Percentiles rank a stretch among this genome's conserved stretches.
Conservation (phyloP, 768 basidiomycete genomes). For the Lactarius indigo region DNA sequence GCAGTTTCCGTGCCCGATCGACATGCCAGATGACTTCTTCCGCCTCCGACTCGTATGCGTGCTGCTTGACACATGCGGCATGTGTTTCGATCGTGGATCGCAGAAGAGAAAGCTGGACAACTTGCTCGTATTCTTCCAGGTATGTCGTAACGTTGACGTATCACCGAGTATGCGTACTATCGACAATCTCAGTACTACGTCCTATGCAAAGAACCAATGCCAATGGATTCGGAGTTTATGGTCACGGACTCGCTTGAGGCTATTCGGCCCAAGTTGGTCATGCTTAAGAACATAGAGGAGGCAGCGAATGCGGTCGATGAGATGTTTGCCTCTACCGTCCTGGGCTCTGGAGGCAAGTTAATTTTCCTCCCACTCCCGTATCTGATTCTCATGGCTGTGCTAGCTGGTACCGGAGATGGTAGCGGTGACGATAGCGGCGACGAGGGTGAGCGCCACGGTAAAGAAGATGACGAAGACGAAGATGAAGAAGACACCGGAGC, state of each 20-base stretch:
- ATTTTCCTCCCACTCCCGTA: not conserved
- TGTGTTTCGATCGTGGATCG: constrained; percentile 94
- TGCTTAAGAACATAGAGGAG: constrained; percentile 75
- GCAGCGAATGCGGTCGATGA: constrained; percentile 88
- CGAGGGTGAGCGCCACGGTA: constrained; percentile 40
- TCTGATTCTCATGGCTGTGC: constrained; percentile 23
- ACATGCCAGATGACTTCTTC: constrained; percentile 97
- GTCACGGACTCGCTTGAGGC: constrained; percentile 90
- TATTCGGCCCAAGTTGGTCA: constrained; percentile 74
- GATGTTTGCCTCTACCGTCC: constrained; percentile 68
- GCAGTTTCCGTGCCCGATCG: constrained; percentile 66
- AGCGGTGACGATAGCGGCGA: constrained; percentile 56
- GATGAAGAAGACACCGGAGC: constrained; percentile 48
- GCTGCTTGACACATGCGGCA: constrained; percentile 91
- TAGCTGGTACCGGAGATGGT: constrained; percentile 43
- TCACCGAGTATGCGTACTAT: constrained; percentile 1
- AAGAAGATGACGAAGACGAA: constrained; percentile 66
- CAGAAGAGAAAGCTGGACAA: constrained; percentile 92
- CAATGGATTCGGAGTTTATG: constrained; percentile 99
- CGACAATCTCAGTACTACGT: constrained; percentile 61
- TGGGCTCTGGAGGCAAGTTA: constrained; percentile 52
- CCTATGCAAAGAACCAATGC: constrained; percentile 81
- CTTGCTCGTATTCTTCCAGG: constrained; percentile 92
- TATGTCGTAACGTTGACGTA: constrained; percentile 31
- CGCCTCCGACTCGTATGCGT: constrained; percentile 88